Evolutionary conservation across 495 filamentous ascomycete genomes (phyloP).

Genomic region (Aspergillus heteromorphus): DNA sequence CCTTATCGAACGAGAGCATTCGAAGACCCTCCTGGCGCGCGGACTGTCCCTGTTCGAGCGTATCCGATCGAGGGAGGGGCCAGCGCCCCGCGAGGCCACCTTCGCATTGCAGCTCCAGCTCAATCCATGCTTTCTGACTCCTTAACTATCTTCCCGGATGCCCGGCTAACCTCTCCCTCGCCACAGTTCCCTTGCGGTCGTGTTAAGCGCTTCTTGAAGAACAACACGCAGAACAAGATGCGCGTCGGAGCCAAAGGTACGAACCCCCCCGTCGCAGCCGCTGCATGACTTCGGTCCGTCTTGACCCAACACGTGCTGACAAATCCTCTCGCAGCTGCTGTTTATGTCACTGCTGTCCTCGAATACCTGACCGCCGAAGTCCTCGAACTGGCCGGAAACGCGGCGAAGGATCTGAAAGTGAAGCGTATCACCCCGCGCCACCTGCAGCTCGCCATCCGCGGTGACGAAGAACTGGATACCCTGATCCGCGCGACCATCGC

Average conservation of each 20-base stretch:
- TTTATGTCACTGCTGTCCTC: constrained; percentile 96
- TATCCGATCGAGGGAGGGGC: neutral
- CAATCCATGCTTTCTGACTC: neutral
- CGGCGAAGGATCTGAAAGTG: constrained; percentile 98
- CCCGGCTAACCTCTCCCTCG: constrained; percentile 13
- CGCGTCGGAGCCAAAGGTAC: constrained; percentile 92
- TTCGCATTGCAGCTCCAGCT: neutral
- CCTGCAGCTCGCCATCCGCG: constrained; percentile 94
- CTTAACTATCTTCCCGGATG: neutral
- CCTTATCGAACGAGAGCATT: neutral
- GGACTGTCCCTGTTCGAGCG: neutral
- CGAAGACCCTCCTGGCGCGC: neutral
- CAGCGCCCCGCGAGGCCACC: neutral
- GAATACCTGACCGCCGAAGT: constrained; percentile 99
- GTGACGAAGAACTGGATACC: constrained; percentile 96
- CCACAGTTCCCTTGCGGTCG: constrained; percentile 98
- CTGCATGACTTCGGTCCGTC: neutral
- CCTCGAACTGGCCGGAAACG: constrained; percentile 95
- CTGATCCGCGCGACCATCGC: constrained; percentile 97
- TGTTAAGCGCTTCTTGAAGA: constrained; percentile 99
- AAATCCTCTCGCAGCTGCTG: constrained; percentile 56
- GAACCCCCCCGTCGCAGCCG: constrained; percentile 5
- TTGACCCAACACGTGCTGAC: constrained; percentile 6
- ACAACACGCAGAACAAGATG: constrained; percentile 99
- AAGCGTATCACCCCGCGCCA: constrained; percentile 99